phyloP scores from a whole-genome alignment of 768 basidiomycete species.

The Serendipita sp. region DNA sequence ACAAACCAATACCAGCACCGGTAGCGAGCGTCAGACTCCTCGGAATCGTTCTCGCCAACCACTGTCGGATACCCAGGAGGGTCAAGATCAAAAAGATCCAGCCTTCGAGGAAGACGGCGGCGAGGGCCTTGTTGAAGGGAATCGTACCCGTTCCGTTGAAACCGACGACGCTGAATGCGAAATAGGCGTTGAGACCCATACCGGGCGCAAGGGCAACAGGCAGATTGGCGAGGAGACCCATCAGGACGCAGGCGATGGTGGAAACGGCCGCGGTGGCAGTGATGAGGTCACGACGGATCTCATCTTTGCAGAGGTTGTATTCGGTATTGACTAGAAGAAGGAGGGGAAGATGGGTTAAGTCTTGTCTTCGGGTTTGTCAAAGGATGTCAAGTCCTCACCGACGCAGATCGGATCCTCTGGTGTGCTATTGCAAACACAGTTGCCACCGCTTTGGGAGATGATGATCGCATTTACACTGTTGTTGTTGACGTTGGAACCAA shows the following conservation, averaged over 20 bases:
- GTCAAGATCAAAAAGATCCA: constrained; percentile 29
- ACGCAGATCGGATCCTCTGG: constrained; percentile 18
- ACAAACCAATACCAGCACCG: constrained; percentile 75
- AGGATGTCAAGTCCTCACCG: too few species aligned
- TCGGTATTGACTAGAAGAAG: constrained; percentile 15
- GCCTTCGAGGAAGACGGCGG: constrained; percentile 82
- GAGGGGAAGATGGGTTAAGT: background rate
- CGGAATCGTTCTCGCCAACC: constrained; percentile 79
- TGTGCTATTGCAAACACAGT: constrained; percentile 53
- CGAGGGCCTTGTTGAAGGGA: constrained; percentile 62
- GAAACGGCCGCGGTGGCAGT: constrained; percentile 68
- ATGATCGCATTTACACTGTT: constrained; percentile 75
- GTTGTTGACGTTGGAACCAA: background rate
- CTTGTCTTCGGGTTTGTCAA: too few species aligned
- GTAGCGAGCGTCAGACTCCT: constrained; percentile 74
- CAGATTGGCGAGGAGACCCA: constrained; percentile 77
- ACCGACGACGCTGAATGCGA: constrained; percentile 78
- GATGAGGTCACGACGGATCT: constrained; percentile 57
- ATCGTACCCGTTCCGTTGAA: constrained; percentile 59
- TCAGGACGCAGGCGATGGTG: constrained; percentile 58
- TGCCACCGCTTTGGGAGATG: constrained; percentile 59
- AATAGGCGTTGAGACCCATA: constrained; percentile 75
- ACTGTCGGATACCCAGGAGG: constrained; percentile 71
- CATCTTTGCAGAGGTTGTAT: constrained; percentile 20
- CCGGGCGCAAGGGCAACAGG: constrained; percentile 50